Base-by-base conservation (phyloP, 495 filamentous ascomycete genomes). In the Penicillium canescens region DNA sequence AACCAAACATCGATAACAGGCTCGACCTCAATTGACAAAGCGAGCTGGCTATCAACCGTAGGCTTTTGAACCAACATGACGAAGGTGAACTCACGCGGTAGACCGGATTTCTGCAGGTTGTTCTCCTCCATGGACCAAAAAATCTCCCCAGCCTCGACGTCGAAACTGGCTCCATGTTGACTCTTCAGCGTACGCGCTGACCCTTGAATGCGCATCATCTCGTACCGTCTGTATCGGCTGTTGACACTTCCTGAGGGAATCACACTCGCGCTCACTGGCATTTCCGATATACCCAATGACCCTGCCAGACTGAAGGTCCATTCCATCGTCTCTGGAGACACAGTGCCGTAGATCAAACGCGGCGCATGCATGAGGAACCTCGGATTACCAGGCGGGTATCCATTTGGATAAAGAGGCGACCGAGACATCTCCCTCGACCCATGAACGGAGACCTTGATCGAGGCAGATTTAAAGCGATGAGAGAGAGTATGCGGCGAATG, bases 21-120 rank as follows among this genome's bases (percentile, higher is more conserved):
- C 4, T 78, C 69, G 28, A 78, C 69, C 5, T 75, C 68, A 5
- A 78, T 53, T 1, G 50, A 56, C 31, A 78, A 60, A 1, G 45
- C 45, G 3, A 75, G 39, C 0, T 53, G 54, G 42, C 64, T 69
- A n/a, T 70, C 56, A 6, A 65, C 61, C 3, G 54, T 42, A 0
- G 70, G 74, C 28, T 78, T 76, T 35, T 73, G 66, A n/a, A 79
- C 57, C 34, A 82, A 55, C 71, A 82, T 72, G 6, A 78, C 75
- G 57, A 82, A 81, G 14, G 78, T 80, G 50, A 82, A 81, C 43
- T 82, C 79, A 10, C 78, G 68, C n/a, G 79, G 79, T 1, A 82
- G 63, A 8, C 79, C 79, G 6, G 77, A 77, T 7, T 67, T 66
- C 54, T 82, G 78, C 11, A 80, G 61, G 28, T 52, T 65, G 46